Evolutionary conservation across 1,139 yeast species (phyloP), one percentile per base, ranked within the genome.

Genomic region (Lodderomyces elongisporus): DNA sequence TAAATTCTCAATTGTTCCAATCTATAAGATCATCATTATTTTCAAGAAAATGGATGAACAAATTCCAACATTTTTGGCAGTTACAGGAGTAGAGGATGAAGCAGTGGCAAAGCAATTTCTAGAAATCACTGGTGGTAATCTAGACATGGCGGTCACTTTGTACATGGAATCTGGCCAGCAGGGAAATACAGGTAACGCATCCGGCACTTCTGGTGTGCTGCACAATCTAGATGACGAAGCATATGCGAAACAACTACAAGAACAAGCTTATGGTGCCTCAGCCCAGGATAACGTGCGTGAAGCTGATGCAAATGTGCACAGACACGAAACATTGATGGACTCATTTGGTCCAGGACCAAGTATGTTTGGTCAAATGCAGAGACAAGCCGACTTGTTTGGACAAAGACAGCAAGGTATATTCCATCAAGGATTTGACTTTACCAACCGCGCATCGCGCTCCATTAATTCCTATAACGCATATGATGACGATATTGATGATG

Each of bases 131-230:
- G 89, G 80, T 33, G 79, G 80, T 37, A 78, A 87, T 51, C 56
- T 91, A 30, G 96, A 89, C 41, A 74, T 79, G 18, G 98, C 98
- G 0, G 85, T 93, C 5, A 77, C 89, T 8, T 62, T 93, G 32
- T 93, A 64, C 58, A 79, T 85, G 65, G 98, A 93, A 52, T 64
- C 47, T 40, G 62, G 46, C 54, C 62, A 52, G 39, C 62, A 50
- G 42, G 52, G 50, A 13, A 17, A 21, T 13, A 26, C 36, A 27
- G 27, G 39, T 21, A 33, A 29, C 20, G 31, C 31, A 5, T 27
- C 20, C 14, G 17, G 12, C 4, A 9, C 18, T 18, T 10, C 17
- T 20, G 22, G 22, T 7, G 14, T 13, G 12, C 26, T 13, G 26
- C 14, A 52, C 9, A 60, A 50, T 8, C 24, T 10, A n/a, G 58